Base-by-base conservation (phyloP, 768 basidiomycete genomes). In the Tulasnella sp. region DNA sequence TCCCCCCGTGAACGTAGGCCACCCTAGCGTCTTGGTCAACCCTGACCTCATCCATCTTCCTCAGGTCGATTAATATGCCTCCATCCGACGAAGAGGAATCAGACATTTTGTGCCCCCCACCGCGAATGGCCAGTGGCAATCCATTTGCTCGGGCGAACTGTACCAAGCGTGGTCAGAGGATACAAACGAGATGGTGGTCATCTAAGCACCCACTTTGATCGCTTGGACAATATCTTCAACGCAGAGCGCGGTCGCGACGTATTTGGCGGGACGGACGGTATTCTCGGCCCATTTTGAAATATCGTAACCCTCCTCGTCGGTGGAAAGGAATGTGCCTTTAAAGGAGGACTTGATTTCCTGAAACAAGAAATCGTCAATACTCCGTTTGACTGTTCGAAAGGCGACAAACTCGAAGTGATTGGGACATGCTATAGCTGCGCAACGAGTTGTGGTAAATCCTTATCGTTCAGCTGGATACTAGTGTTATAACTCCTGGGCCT, bases 101-200 rank as follows among this genome's bases (percentile, higher is more conserved):
- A 19, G 70, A 62, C 3, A 71, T 59, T 59, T 66, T 74, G 59
- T 79, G 78, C 0, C 76, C 77, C 3, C 77, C 78, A n/a, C 77
- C 72, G 7, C 32, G 49, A 37, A 51, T n/a, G 6, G 57, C 57
- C 2, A 58, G 17, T 3, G 21, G 11, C 11, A 58, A 27, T 5
- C 41, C 32, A n/a, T 58, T 27, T 2, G 46, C 23, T 19, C 39
- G 17, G 31, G 49, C 57, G 35, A 58, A 58, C 57, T 57, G 35
- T 21, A 23, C 8, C 11, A 37, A 53, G n/a, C 21, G 37, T n/a
- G 9, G 8, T 23, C 27, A 27, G 25, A 37, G 19, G 37, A 5
- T 2, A 34, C 27, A 25, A 40, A 27, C 17, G 42, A 21, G 2
- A 40, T 19, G 14, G 17, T 9, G 14, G 17, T 17, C 8, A 11